Conservation (phyloP, 306 rosid genomes). For the Vachellia pachyceras region DNA sequence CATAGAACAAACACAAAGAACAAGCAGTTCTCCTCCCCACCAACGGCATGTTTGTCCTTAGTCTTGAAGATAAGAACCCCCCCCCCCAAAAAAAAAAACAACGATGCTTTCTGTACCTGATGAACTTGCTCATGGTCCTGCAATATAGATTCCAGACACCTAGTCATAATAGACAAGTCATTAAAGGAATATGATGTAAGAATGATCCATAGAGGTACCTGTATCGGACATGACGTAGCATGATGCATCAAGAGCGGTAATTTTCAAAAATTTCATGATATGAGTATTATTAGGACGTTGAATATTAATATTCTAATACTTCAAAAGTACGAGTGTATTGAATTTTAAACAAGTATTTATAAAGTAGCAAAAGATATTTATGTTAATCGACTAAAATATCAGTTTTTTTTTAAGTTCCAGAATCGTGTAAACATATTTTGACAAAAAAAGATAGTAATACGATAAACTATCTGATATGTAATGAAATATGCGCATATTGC, state of each 20-base stretch:
- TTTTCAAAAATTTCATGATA: background rate
- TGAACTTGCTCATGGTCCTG: background rate
- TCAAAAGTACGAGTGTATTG: background rate
- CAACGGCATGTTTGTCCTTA: slow-evolving; percentile 26
- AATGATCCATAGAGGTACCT: background rate
- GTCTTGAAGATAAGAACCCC: slow-evolving; percentile 3
- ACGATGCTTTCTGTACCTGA: background rate
- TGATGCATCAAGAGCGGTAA: background rate
- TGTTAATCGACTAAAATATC: too few species aligned
- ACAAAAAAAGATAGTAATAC: too few species aligned
- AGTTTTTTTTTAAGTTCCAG: too few species aligned
- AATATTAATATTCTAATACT: background rate
- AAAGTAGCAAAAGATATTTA: too few species aligned
- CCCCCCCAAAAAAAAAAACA: too few species aligned
- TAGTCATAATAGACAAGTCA: too few species aligned
- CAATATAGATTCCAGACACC: background rate
- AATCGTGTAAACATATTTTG: background rate
- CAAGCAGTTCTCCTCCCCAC: slow-evolving; percentile 37
- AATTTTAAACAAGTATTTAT: background rate
- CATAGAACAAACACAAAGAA: slow-evolving; percentile 45
- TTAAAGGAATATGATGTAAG: too few species aligned
- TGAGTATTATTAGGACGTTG: too few species aligned
- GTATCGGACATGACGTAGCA: background rate
- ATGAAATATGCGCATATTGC: too few species aligned
- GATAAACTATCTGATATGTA: too few species aligned